A percentile compares a stretch with the other conserved stretches of the same genome.
Conservation (phyloP, 2,329 filamentous ascomycete genomes). For the Fonsecaea erecta region DNA sequence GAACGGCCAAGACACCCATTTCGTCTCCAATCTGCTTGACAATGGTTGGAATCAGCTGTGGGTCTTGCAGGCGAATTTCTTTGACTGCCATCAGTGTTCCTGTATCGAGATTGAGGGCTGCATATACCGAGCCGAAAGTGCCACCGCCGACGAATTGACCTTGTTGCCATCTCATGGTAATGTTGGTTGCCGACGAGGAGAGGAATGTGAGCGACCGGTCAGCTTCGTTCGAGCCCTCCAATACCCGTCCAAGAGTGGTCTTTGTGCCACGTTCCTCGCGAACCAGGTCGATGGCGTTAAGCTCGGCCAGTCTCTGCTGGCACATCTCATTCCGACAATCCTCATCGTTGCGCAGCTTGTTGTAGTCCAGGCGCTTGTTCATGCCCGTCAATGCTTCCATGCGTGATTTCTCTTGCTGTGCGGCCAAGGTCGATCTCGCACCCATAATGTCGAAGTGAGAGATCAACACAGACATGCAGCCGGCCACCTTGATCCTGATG, state of each 20-base stretch:
- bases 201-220: slow-evolving; percentile 93
- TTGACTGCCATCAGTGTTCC: slow-evolving; percentile 98
- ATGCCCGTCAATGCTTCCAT: slow-evolving; percentile 79
- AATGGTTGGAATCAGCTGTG: slow-evolving; percentile 91
- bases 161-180: slow-evolving; percentile 96
- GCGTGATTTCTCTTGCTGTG: slow-evolving; percentile 88
- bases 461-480: slow-evolving; percentile 96
- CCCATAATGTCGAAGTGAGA: slow-evolving; percentile 99
- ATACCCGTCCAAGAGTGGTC: slow-evolving; percentile 83
- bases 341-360: slow-evolving; percentile 75
- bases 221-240: slow-evolving; percentile 94
- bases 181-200: slow-evolving; percentile 91
- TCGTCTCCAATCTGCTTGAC: slow-evolving; percentile 94
- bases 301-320: slow-evolving; percentile 72
- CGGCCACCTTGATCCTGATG: slow-evolving; percentile 85
- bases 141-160: slow-evolving; percentile 97
- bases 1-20: slow-evolving; percentile 92
- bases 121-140: slow-evolving; percentile 96
- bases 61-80: slow-evolving; percentile 95
- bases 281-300: slow-evolving; percentile 76
- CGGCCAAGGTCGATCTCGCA: slow-evolving; percentile 87
- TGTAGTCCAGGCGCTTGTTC: slow-evolving; percentile 74
- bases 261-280: slow-evolving; percentile 79
- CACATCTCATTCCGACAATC: slow-evolving; percentile 77
- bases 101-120: slow-evolving; percentile 94